These are phyloP conservation scores for Eucalyptus viminalis DNA, from an alignment of 345 rosid species.

Conservation along the genomic window DNA sequence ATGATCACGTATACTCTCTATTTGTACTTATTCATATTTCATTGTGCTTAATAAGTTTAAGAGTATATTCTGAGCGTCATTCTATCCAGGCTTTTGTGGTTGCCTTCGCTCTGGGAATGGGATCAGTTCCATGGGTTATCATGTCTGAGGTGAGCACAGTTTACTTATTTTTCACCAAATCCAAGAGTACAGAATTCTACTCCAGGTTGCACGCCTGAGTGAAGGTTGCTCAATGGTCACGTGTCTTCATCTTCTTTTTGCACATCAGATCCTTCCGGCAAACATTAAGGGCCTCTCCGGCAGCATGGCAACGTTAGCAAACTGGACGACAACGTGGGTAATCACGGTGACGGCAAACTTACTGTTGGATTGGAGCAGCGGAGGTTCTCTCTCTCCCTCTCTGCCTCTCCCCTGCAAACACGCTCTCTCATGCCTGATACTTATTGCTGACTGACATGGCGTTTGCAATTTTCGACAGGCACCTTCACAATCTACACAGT, in stretches of 20 bases:
- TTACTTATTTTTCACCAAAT: not conserved
- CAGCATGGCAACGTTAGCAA: conserved; percentile 23
- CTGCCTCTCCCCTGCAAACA: not conserved
- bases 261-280: conserved; percentile 56
- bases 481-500: conserved; percentile 40
- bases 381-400: conserved; percentile 8
- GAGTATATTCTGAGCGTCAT: not conserved
- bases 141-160: conserved; percentile 74
- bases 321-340: conserved; percentile 16
- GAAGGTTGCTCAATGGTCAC: not conserved
- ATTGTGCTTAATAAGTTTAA: not conserved
- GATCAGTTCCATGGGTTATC: conserved; percentile 92
- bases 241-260: not conserved
- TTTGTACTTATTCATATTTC: not conserved
- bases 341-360: conserved; percentile 31
- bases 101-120: conserved; percentile 79
- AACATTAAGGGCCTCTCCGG: conserved; percentile 30
- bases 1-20: not conserved
- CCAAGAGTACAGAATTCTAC: not conserved
- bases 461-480: conserved; percentile 12
- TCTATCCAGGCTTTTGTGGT: conserved; percentile 51
- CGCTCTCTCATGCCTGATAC: not conserved
- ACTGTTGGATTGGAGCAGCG: conserved; percentile 26
- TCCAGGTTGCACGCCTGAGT: not conserved
- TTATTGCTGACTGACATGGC: not conserved